Conservation (phyloP, 768 basidiomycete genomes). For the Boletus coccyginus region DNA sequence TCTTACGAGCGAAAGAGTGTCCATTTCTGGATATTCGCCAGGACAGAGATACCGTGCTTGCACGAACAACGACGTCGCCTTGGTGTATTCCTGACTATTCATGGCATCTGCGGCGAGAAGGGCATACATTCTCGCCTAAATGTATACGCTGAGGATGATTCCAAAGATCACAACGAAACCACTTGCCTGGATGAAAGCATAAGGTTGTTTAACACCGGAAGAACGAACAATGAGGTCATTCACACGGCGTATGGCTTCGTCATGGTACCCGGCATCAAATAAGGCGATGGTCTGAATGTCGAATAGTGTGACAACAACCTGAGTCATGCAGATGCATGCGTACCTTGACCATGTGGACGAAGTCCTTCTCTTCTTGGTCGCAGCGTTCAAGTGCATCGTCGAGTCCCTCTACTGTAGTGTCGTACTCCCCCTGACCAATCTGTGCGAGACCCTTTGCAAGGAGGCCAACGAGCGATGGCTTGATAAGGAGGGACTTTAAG, state of each 20-base stretch:
- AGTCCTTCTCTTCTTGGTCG: not conserved
- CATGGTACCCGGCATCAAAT: slow-evolving; percentile 1
- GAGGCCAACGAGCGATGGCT: slow-evolving; percentile 6
- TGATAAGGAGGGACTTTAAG: slow-evolving; percentile 6
- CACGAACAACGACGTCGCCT: not conserved
- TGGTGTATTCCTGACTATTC: not conserved
- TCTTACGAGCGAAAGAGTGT: slow-evolving; percentile 17
- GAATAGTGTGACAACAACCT: not conserved
- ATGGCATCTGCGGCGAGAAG: slow-evolving; percentile 9
- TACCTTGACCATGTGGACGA: slow-evolving; percentile 15
- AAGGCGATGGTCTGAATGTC: slow-evolving; percentile 8
- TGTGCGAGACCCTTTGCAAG: slow-evolving; percentile 7
- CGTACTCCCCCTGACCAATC: not conserved
- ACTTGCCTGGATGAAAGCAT: slow-evolving; percentile 15
- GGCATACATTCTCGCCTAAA: slow-evolving; percentile 16
- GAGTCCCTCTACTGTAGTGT: not conserved
- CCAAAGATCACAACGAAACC: not conserved
- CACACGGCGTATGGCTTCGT: slow-evolving; percentile 1
- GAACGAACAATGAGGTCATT: not conserved
- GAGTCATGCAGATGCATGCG: not conserved
- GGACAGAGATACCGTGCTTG: slow-evolving; percentile 14
- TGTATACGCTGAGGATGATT: not conserved
- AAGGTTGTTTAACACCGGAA: not conserved
- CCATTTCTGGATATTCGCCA: not conserved
- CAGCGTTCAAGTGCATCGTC: not conserved